Conservation (phyloP, 1,284 basidiomycete species). For the Apiotrichum montevideense region DNA sequence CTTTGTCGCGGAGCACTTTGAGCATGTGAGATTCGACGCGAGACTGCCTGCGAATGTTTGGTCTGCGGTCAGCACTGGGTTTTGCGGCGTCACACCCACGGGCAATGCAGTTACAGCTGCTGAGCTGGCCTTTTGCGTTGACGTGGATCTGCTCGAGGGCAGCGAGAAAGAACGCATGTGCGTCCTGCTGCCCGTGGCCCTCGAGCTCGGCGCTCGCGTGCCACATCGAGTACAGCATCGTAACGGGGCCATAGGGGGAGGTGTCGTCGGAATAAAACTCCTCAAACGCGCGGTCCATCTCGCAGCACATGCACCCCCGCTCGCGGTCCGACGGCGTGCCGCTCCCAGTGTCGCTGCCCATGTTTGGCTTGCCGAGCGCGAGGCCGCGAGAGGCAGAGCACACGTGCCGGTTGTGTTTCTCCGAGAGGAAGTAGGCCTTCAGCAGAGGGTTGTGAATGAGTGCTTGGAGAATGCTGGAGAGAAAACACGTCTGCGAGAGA, state of each 20-base stretch:
- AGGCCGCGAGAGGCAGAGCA: constrained; percentile 31
- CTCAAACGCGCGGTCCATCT: constrained; percentile 85
- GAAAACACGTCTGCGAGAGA: constrained; percentile 83
- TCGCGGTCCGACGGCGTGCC: constrained; percentile 44
- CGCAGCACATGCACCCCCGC: constrained; percentile 78
- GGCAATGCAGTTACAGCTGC: constrained; percentile 76
- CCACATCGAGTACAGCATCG: constrained; percentile 83
- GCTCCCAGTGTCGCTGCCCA: constrained; percentile 5
- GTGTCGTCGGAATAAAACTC: constrained; percentile 72
- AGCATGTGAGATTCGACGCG: constrained; percentile 84
- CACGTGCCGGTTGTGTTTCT: constrained; percentile 49
- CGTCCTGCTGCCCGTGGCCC: constrained; percentile 78
- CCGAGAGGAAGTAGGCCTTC: constrained; percentile 81
- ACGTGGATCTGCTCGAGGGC: constrained; percentile 76
- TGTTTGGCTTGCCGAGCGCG: constrained; percentile 28
- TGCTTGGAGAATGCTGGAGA: constrained; percentile 88
- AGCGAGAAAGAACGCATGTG: constrained; percentile 63
- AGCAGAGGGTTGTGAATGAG: constrained; percentile 88
- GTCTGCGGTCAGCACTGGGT: constrained; percentile 42
- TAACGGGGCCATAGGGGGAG: constrained; percentile 72
- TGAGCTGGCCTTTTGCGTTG: constrained; percentile 58
- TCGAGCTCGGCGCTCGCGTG: constrained; percentile 73
- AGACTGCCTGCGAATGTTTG: constrained; percentile 81
- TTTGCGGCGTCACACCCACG: constrained; percentile 45
- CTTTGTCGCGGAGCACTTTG: constrained; percentile 63